These are phyloP conservation scores for Linnemannia zychae DNA, from an alignment of 192 early-diverging fungal genomes.

Conservation along the genomic window DNA sequence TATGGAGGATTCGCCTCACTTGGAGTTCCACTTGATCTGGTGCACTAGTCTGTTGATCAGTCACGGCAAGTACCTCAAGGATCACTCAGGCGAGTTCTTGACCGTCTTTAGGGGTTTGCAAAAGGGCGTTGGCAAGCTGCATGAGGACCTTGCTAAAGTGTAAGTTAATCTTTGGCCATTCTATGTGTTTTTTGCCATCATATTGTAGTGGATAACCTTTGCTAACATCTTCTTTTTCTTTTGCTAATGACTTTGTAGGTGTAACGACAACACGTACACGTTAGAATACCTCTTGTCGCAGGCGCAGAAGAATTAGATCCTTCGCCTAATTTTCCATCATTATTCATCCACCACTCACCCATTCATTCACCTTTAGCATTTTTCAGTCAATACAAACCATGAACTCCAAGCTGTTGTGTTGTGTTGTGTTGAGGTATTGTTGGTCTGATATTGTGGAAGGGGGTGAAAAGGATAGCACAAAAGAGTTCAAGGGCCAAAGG, in stretches of 20 bases:
- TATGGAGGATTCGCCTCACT: conserved; percentile 84
- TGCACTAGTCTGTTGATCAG: conserved; percentile 76
- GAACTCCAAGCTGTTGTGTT: background rate
- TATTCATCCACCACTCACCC: conserved; percentile 1
- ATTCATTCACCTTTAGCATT: background rate
- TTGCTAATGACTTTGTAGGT: conserved; percentile 61
- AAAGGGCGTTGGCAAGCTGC: conserved; percentile 71
- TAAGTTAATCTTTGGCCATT: conserved; percentile 56
- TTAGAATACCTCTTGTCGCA: conserved; percentile 74
- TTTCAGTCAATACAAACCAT: conserved; percentile 10
- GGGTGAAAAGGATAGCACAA: background rate
- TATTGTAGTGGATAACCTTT: background rate
- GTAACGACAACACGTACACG: conserved; percentile 83
- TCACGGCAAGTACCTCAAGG: conserved; percentile 83
- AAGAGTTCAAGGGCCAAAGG: background rate
- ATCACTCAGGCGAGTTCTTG: conserved; percentile 72
- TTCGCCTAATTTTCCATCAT: background rate
- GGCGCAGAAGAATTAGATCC: conserved; percentile 43
- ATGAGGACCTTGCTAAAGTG: conserved; percentile 71
- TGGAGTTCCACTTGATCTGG: conserved; percentile 95
- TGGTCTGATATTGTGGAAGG: background rate
- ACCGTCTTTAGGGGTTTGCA: conserved; percentile 86
- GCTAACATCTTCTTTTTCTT: background rate
- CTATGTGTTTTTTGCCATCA: background rate
- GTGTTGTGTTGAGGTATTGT: too few relatives aligned